Base-by-base conservation (phyloP, 768 basidiomycete species). In the Boletus rubroflammeus region DNA sequence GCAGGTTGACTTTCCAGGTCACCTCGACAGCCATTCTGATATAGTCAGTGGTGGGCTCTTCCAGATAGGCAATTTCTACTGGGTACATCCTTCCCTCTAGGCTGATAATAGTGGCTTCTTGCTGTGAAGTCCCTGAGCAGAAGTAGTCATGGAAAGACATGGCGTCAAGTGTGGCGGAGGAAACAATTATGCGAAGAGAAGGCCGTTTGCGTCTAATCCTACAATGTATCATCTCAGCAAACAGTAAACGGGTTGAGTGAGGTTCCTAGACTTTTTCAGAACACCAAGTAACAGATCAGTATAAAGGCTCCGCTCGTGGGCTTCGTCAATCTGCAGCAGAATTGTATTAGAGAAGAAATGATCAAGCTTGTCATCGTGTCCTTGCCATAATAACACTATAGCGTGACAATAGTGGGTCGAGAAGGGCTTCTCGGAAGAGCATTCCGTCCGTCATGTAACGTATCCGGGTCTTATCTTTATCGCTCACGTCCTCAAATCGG, bases 391-490 rank as follows among this genome's bases (percentile, higher is more conserved):
- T 88, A 10, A 94, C 93, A 64, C 93, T 96, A 65, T 95, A 98
- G 25, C 87, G 85, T 67, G 88, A 92, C 48, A 99, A 78, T 28
- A 98, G 71, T 17, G 97, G 97, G 66, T 99, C 96, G 35, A 94
- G 76, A 63, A 98, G 80, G 23, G 88, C 87, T 73, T 98, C 95
- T 55, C 95, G 83, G 69, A 98, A 98, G 35, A 99, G 84, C 86
- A 98, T 95, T 42, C 97, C 97, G 69, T 99, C 97, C 31, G 97
- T 99, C 83, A 98, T 81, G 70, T 98, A 99, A 39, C 93, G 80
- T 68, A 99, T 91, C 26, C 91, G 81, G 2, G 97, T 98, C 49
- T 83, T 77, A 28, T 88, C 82, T 62, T 90, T 92, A 66, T 81
- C 82, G 63, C 87, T 90, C 49, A 96, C 84, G 61, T 97, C 93